phyloP scores from a whole-genome alignment of 1,284 basidiomycete genomes.

The Ustilago bromivora region DNA sequence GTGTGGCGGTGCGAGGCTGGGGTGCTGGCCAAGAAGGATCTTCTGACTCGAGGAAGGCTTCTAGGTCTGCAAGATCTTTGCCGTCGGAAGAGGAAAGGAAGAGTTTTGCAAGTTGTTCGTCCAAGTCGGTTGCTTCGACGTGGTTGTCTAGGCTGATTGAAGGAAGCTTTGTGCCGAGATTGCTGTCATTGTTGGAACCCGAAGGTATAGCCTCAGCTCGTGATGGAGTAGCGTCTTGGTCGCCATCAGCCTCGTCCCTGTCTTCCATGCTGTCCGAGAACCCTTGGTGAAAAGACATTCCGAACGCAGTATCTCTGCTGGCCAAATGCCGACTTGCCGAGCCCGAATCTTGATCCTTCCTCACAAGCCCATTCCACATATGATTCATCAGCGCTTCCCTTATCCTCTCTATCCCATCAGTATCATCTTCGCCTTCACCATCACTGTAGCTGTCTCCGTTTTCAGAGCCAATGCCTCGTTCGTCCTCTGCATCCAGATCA shows the following conservation, averaged over 20 bases:
- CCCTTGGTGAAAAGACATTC: slow-evolving; percentile 1
- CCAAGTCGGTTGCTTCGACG: slow-evolving; percentile 22
- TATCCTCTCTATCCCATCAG: slow-evolving; percentile 54
- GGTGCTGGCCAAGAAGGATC: slow-evolving; percentile 48
- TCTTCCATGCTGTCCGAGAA: slow-evolving; percentile 14
- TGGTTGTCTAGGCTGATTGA: slow-evolving; percentile 13
- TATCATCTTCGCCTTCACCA: slow-evolving; percentile 27
- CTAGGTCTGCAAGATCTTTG: slow-evolving; percentile 38
- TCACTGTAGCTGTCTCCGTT: slow-evolving; percentile 29
- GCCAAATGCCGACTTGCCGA: neutral
- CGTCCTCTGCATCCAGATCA: slow-evolving; percentile 25
- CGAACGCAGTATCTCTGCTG: neutral
- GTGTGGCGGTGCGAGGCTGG: neutral
- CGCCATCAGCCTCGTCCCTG: slow-evolving; percentile 5
- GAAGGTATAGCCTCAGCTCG: neutral
- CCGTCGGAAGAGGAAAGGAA: slow-evolving; percentile 24
- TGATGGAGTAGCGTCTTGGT: slow-evolving; percentile 11
- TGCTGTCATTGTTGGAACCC: neutral
- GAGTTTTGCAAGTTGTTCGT: slow-evolving; percentile 41
- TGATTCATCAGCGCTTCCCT: slow-evolving; percentile 60
- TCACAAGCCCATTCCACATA: slow-evolving; percentile 55
- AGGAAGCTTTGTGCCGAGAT: slow-evolving; percentile 1
- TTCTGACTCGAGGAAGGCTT: slow-evolving; percentile 47
- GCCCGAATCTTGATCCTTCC: slow-evolving; percentile 26
- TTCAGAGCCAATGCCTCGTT: neutral